Base-by-base conservation (phyloP, 2,329 filamentous ascomycete species). In the Diaporthe vexans region DNA sequence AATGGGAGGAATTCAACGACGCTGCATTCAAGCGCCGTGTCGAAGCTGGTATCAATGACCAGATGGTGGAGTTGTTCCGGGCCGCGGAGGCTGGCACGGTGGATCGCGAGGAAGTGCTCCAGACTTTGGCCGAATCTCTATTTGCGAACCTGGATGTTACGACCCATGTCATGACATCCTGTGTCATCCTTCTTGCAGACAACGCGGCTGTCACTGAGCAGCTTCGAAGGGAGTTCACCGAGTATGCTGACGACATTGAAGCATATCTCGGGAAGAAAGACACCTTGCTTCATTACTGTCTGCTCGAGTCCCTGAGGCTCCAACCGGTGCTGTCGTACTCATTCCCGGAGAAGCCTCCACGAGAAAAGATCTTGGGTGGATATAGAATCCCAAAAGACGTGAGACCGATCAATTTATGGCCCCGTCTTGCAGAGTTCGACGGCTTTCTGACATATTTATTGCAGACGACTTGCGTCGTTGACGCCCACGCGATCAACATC, bases 401-500 rank as follows among this genome's bases (percentile, higher is more conserved):
- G 24, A 63, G 58, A 9, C 7, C 15, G 10, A 61, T 3, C 13
- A 15, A 9, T 11, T 19, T 1, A 6, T 5, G 5, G 1, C 1
- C 29, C 5, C 29, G 29, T 3, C 35, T 11, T 10, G 13, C 1
- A 11, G 3, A 4, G 9, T 63, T 4, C 21, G 1, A 3, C 46
- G 4, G 6, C 37, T 29, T 21, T 24, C 37, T 63, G 11, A 63
- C 9, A 1, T 29, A 11, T 7, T 7, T 40, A 13, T 11, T 63
- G 7, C 9, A 63, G 58, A 63, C 29, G 58, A 63, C 58, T 1
- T 63, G 58, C 40, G 58, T 63, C 13, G 58, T 63, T 63, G 58
- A 63, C 37, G 58, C 58, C 29, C 58, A 63, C 24, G 58, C 58
- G 6, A 63, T 63, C 58, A 63, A 63, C 40, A 63, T 63, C 8